phyloP scores from a whole-genome alignment of 2,329 filamentous ascomycete genomes.

The Venturia oleaginea region DNA sequence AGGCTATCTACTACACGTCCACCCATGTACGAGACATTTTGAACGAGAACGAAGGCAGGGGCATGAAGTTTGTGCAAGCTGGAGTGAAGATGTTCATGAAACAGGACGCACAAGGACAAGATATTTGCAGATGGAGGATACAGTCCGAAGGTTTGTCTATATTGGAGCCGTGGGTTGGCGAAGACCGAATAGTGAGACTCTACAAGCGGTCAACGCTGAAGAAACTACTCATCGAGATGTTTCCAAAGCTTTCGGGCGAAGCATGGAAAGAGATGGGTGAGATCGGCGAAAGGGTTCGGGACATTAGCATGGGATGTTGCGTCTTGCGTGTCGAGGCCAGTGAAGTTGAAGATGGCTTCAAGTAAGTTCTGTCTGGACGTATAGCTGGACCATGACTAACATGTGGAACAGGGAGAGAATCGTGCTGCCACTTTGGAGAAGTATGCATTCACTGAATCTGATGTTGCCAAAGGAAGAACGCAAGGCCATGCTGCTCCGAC shows the following conservation, averaged over 20 bases:
- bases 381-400: slow-evolving; percentile 11
- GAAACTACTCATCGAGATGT: slow-evolving; percentile 88
- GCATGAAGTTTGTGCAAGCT: slow-evolving; percentile 91
- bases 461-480: slow-evolving; percentile 98
- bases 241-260: slow-evolving; percentile 72
- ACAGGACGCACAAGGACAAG: slow-evolving; percentile 79
- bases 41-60: slow-evolving; percentile 75
- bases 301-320: slow-evolving; percentile 84
- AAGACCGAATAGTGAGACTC: slow-evolving; percentile 64
- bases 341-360: slow-evolving; percentile 50
- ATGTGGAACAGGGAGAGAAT: slow-evolving; percentile 55
- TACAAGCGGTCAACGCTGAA: slow-evolving; percentile 70
- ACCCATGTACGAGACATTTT: slow-evolving; percentile 78
- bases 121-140: slow-evolving; percentile 88
- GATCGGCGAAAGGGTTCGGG: slow-evolving; percentile 72
- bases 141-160: slow-evolving; percentile 91
- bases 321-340: slow-evolving; percentile 76
- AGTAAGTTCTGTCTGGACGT: slow-evolving; percentile 24
- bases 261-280: slow-evolving; percentile 72
- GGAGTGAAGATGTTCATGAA: slow-evolving; percentile 99
- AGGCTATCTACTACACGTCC: slow-evolving; percentile 95
- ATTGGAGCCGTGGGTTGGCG: slow-evolving; percentile 80
- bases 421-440: slow-evolving; percentile 90
- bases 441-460: slow-evolving; percentile 81
- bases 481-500: slow-evolving; percentile 75